phyloP scores from a whole-genome alignment of 495 filamentous ascomycete genomes.

The Cercophora samala region DNA sequence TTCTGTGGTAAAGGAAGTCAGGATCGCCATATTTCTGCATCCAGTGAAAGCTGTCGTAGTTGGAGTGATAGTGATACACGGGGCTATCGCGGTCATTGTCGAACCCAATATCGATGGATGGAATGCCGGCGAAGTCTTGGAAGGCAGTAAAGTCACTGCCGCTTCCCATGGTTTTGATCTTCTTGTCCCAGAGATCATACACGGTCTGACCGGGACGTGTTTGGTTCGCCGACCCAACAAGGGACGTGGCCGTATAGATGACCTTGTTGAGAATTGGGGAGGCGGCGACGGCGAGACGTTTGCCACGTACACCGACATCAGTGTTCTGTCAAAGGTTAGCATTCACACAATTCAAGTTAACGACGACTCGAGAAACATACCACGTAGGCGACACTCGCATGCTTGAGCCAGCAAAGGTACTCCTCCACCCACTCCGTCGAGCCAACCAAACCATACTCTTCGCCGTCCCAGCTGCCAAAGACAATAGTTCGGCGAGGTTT shows the following conservation, averaged over 20 bases:
- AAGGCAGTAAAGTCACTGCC: constrained; percentile 91
- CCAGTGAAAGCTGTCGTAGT: constrained; percentile 91
- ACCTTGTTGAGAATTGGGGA: constrained; percentile 77
- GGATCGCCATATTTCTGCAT: constrained; percentile 81
- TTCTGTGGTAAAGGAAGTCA: constrained; percentile 74
- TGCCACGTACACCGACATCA: constrained; percentile 73
- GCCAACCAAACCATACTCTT: constrained; percentile 89
- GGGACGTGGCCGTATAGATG: constrained; percentile 63
- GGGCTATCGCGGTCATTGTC: constrained; percentile 43
- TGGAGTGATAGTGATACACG: constrained; percentile 82
- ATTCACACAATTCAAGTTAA: constrained; percentile 1
- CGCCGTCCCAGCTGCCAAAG: constrained; percentile 93
- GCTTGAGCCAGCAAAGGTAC: constrained; percentile 77
- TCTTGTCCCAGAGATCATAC: constrained; percentile 67
- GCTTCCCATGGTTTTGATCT: constrained; percentile 66
- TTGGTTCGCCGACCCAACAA: constrained; percentile 80
- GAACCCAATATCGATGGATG: constrained; percentile 84
- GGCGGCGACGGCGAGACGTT: constrained; percentile 64
- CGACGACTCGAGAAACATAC: constrained; percentile 12
- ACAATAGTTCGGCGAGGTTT: constrained; percentile 86
- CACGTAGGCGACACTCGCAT: constrained; percentile 78
- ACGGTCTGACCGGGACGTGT: constrained; percentile 74
- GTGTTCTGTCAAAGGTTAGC: constrained; percentile 55
- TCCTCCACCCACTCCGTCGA: constrained; percentile 97
- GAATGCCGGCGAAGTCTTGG: constrained; percentile 84